Evolutionary conservation across 805 yeast species (phyloP), one percentile per base, ranked within the genome.

Genomic region (Wickerhamomyces kurtzmanii): DNA sequence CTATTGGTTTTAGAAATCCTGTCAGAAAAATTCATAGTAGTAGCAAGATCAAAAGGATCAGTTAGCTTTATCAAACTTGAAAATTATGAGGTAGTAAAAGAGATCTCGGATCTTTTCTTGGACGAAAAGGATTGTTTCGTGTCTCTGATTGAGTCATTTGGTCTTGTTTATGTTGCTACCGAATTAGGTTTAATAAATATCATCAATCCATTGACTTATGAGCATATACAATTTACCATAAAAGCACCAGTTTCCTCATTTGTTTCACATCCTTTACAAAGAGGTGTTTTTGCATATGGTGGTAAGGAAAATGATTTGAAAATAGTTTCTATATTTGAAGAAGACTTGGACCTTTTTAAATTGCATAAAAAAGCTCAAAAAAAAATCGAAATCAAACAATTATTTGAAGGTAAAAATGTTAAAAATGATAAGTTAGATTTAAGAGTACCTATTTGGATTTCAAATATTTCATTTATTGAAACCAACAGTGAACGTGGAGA

Each of bases 341-440:
- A 39, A 5, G 51, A 45, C n/a, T 29, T 44, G 6, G 28, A 33
- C 2, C 29, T 50, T n/a, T 49, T 52, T 12, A 51, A 52, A 28
- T 45, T 47, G 18, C 40, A 44, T 5, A 42, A 45, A 22, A 22
- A 43, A 10, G 35, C 40, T 4, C 42, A 50, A 5, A 13, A 39
- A 14, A 30, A 45, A 25, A 40, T 53, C 35, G 45, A 51, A 14
- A 38, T 49, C 2, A n/a, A 41, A 43, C 39, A 43, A 44, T 35
- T 79, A 5, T 87, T 80, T 65, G 63, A 68, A 38, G 94, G 80
- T 3, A 81, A 81, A 47, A 85, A 85, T 49, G 94, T 85, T n/a
- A 72, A 78, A 34, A 76, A 83, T 41, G 82, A 80, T 53, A 71
- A 68, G 37, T 55, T 89, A 17, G 93, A 82, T 41, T 56, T 91